Evolutionary conservation across 2,329 filamentous ascomycete genomes (phyloP).

Genomic region (Fusarium solani-melongenae): DNA sequence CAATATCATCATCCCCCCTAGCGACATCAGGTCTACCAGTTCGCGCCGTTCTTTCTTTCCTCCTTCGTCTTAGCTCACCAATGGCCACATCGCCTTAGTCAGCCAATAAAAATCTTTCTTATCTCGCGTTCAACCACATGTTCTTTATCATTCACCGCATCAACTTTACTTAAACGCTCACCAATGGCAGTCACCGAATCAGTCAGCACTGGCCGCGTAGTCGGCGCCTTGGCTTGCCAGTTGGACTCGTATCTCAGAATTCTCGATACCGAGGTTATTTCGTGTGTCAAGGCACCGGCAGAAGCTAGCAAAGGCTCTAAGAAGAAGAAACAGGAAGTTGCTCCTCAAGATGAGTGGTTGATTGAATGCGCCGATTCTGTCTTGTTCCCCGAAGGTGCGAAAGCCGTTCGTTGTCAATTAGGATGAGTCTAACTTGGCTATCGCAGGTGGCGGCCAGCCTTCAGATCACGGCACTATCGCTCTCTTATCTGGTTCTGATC

Average conservation of each 20-base stretch:
- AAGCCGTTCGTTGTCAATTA: no score
- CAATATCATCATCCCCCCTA: background rate
- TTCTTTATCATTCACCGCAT: background rate
- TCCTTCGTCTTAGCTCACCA: background rate
- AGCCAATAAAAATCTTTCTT: constrained; percentile 18
- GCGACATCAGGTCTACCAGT: background rate
- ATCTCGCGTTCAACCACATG: background rate
- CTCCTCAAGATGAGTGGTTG: constrained; percentile 40
- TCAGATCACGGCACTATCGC: constrained; percentile 44
- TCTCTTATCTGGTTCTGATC: constrained; percentile 6
- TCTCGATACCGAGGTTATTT: constrained; percentile 42
- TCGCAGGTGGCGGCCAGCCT: constrained; percentile 46
- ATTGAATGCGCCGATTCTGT: constrained; percentile 47
- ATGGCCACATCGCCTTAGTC: constrained; percentile 15
- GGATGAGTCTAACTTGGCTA: background rate
- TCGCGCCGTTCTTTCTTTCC: background rate
- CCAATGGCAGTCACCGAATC: constrained; percentile 12
- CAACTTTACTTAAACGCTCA: background rate
- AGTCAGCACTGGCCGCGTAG: constrained; percentile 10
- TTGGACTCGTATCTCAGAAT: constrained; percentile 40
- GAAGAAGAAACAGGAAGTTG: constrained; percentile 36
- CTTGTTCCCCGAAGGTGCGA: constrained; percentile 45
- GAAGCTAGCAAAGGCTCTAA: constrained; percentile 27
- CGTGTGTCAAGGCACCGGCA: constrained; percentile 40
- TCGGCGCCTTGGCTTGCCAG: constrained; percentile 46